These are phyloP conservation scores for Phytopythium oedochilum DNA, from an alignment of 352 stramenopile species.

Conservation along the genomic window DNA sequence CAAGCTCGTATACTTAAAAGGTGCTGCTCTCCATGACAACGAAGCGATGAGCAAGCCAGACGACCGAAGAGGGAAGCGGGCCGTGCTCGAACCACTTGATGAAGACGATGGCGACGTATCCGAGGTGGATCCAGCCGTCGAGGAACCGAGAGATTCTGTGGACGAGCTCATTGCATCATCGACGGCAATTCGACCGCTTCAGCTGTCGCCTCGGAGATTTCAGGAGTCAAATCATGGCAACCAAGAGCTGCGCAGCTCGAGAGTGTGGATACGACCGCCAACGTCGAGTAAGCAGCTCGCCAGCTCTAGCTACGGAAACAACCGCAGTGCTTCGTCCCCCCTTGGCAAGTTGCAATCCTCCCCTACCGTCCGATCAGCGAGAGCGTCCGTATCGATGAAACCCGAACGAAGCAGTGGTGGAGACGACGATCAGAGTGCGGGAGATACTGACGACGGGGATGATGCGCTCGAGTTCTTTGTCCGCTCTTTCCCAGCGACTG, in stretches of 20 bases:
- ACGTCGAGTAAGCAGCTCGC: background rate
- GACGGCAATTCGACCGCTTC: background rate
- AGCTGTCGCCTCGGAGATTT: background rate
- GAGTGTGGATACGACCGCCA: background rate
- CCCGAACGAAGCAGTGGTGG: background rate
- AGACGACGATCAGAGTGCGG: background rate
- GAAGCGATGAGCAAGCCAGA: background rate
- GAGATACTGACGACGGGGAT: slow-evolving; percentile 14
- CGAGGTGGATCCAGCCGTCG: background rate
- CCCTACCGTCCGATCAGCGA: background rate
- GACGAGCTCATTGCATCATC: slow-evolving; percentile 8
- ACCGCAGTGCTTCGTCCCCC: background rate
- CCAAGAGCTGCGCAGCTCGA: background rate
- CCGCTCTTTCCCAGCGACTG: slow-evolving; percentile 1
- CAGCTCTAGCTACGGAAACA: background rate
- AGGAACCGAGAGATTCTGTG: slow-evolving; percentile 11
- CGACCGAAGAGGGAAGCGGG: background rate
- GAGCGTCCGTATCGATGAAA: background rate
- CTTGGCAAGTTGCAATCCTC: background rate
- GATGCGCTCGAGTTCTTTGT: slow-evolving; percentile 40
- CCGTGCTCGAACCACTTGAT: background rate
- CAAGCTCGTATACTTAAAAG: slow-evolving; percentile 55
- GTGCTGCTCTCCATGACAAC: slow-evolving; percentile 9
- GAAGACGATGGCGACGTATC: slow-evolving; percentile 3
- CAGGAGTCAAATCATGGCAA: background rate